phyloP scores from a whole-genome alignment of 805 yeast species.

The Candida golubevii region DNA sequence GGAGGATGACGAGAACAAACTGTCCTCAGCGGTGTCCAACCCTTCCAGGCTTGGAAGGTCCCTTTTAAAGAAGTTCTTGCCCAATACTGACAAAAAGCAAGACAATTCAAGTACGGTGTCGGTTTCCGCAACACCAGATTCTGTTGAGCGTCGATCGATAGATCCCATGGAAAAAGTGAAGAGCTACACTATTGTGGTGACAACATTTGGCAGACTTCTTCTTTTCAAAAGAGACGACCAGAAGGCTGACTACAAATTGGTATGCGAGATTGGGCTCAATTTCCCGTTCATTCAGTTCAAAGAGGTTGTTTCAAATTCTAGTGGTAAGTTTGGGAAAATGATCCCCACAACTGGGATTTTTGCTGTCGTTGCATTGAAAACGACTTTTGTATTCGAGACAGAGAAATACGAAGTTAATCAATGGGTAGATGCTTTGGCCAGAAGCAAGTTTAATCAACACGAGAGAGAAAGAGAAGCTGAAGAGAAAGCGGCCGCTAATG shows the following conservation, averaged over 20 bases:
- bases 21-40: constrained; percentile 2
- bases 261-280: constrained; percentile 51
- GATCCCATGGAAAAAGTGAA: constrained; percentile 33
- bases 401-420: constrained; percentile 45
- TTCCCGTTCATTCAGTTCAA: constrained; percentile 52
- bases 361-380: constrained; percentile 52
- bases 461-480: constrained; percentile 16
- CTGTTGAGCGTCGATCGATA: constrained; percentile 2
- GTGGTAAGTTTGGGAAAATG: constrained; percentile 26
- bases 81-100: constrained; percentile 18
- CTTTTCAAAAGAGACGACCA: constrained; percentile 45
- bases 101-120: constrained; percentile 2
- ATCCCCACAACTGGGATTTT: constrained; percentile 44
- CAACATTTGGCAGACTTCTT: constrained; percentile 60
- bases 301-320: constrained; percentile 46
- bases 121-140: background rate
- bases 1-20: constrained; percentile 10
- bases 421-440: constrained; percentile 40
- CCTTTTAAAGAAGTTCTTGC: constrained; percentile 21
- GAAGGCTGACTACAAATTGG: constrained; percentile 39
- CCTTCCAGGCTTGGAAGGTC: constrained; percentile 16
- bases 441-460: constrained; percentile 20
- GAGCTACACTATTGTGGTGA: constrained; percentile 52
- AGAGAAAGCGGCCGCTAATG: background rate
- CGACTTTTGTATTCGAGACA: constrained; percentile 55